Percentiles rank a stretch among this genome's conserved stretches.
Evolutionary conservation across 129 eudicot species (phyloP).

Genomic region (Heracleum sosnowskyi): DNA sequence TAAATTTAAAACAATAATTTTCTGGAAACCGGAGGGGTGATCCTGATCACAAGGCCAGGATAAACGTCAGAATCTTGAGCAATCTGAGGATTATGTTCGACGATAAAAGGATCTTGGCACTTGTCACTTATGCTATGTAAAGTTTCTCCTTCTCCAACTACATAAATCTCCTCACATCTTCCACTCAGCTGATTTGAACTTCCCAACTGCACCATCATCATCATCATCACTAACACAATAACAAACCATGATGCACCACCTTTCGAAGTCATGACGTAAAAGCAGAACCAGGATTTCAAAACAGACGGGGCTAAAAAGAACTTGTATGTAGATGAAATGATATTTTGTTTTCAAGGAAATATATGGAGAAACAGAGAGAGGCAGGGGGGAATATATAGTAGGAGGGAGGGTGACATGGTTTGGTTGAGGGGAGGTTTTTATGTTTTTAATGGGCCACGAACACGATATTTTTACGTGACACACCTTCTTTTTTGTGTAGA

Average conservation of each 20-base stretch:
- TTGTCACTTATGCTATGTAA: conserved; percentile 30
- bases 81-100: conserved; percentile 27
- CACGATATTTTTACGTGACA: conserved; percentile 13
- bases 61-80: conserved; percentile 27
- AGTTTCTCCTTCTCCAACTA: conserved; percentile 32
- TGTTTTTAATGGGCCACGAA: conserved; percentile 5
- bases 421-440: not conserved
- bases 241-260: not conserved
- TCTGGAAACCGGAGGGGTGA: conserved; percentile 1
- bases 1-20: not conserved
- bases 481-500: not conserved
- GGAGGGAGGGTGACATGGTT: not conserved
- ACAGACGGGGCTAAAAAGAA: too few species aligned
- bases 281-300: too few species aligned
- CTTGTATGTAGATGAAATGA: too few species aligned
- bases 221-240: not conserved
- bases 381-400: conserved; percentile 5
- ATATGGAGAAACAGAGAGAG: conserved; percentile 1
- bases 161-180: conserved; percentile 24
- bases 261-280: not conserved
- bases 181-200: not conserved
- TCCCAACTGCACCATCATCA: conserved; percentile 9
- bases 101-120: conserved; percentile 27
- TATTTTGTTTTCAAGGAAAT: not conserved
- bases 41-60: conserved; percentile 31